Conservation (phyloP, 306 rosid genomes). For the Begonia fuchsioides region DNA sequence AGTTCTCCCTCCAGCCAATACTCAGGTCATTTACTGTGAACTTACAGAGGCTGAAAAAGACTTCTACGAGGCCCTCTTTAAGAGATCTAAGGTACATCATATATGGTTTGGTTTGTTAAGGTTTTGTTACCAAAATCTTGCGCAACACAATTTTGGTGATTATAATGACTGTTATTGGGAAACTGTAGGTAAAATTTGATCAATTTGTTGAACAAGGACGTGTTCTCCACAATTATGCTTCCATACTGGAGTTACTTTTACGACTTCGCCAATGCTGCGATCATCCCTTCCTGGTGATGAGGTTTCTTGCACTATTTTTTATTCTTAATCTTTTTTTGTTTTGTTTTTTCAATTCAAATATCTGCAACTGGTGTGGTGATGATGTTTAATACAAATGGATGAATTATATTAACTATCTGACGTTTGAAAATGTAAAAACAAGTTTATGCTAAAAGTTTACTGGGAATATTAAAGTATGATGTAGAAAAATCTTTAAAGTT, state of each 20-base stretch:
- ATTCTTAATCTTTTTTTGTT: neutral
- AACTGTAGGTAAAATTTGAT: slow-evolving; percentile 65
- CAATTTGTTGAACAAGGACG: slow-evolving; percentile 98
- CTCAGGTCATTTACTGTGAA: slow-evolving; percentile 74
- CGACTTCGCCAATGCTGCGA: slow-evolving; percentile 98
- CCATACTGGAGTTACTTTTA: slow-evolving; percentile 85
- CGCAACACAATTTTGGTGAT: no score
- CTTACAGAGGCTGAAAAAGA: slow-evolving; percentile 85
- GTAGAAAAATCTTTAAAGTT: no score
- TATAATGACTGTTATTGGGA: neutral
- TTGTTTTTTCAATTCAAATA: neutral
- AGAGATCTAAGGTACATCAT: slow-evolving; percentile 62
- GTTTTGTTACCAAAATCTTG: no score
- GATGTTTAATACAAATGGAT: no score
- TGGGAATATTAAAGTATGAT: no score
- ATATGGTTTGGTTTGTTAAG: neutral
- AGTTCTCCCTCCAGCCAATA: slow-evolving; percentile 90
- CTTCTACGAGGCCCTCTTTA: slow-evolving; percentile 79
- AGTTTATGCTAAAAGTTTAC: no score
- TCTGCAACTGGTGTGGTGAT: no score
- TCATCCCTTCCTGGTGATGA: slow-evolving; percentile 97
- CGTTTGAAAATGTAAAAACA: no score
- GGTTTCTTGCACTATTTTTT: slow-evolving; percentile 25
- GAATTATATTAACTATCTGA: no score
- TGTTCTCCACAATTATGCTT: slow-evolving; percentile 97